These are phyloP conservation scores for Lachnellula hyalina DNA, from an alignment of 2,329 filamentous ascomycete species.

Conservation along the genomic window DNA sequence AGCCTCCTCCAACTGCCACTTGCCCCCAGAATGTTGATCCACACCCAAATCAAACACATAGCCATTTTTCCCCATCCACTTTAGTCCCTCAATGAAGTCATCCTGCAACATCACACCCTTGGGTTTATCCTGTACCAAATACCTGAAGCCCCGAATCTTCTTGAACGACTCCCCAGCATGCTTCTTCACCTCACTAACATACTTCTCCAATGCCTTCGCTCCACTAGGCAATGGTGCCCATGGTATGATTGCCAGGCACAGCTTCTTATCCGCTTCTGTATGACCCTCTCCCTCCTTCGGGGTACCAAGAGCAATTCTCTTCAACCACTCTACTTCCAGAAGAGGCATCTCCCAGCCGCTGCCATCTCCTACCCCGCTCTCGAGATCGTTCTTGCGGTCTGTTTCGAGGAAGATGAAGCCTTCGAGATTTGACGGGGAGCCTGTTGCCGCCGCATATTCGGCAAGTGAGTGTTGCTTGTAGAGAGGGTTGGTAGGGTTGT, in stretches of 20 bases:
- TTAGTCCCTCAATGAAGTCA: conserved; percentile 60
- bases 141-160: conserved; percentile 74
- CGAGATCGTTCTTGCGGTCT: conserved; percentile 62
- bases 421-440: conserved; percentile 39
- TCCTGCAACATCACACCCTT: conserved; percentile 57
- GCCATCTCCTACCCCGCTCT: conserved; percentile 39
- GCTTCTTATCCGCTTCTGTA: conserved; percentile 40
- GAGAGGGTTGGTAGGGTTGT: conserved; percentile 50
- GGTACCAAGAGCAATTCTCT: conserved; percentile 57
- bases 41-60: conserved; percentile 79
- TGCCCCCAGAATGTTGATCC: conserved; percentile 71
- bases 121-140: conserved; percentile 74
- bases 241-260: conserved; percentile 67
- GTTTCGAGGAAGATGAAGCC: conserved; percentile 83
- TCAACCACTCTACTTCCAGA: conserved; percentile 65
- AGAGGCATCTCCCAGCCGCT: conserved; percentile 64
- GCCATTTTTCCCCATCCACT: conserved; percentile 56
- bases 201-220: conserved; percentile 52
- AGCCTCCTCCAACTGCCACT: conserved; percentile 66
- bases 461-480: conserved; percentile 26
- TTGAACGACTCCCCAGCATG: conserved; percentile 57
- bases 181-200: conserved; percentile 57
- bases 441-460: conserved; percentile 27
- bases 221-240: conserved; percentile 81
- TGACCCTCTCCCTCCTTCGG: conserved; percentile 56